Evolutionary conservation across 208 protist genomes (phyloP).

Genomic region (Trypanosoma mega): DNA sequence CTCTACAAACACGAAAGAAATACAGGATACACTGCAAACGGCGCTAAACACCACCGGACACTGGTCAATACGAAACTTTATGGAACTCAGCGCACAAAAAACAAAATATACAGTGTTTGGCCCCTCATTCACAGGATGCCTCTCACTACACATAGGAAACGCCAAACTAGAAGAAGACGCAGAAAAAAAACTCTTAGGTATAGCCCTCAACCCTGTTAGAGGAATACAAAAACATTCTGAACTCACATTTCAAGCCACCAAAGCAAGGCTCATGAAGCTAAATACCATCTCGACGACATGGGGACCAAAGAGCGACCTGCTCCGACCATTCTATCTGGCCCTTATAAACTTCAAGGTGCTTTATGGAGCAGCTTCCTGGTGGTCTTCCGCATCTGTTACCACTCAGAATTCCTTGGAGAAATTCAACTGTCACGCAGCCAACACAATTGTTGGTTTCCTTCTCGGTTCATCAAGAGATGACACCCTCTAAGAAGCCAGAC

Average conservation of each 20-base stretch:
- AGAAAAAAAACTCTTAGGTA: slow-evolving; percentile 11
- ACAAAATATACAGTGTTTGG: slow-evolving; percentile 16
- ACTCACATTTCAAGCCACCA: neutral
- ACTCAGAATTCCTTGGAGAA: neutral
- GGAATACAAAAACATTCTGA: neutral
- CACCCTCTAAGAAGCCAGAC: neutral
- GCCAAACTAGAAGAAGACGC: neutral
- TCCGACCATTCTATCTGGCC: slow-evolving; percentile 7
- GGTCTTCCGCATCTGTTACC: neutral
- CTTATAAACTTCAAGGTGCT: slow-evolving; percentile 4
- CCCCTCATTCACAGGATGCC: no score
- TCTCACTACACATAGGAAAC: no score
- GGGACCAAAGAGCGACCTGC: slow-evolving; percentile 7
- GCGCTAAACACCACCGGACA: neutral
- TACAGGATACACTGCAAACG: slow-evolving; percentile 7
- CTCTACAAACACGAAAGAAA: neutral
- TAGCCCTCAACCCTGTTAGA: slow-evolving; percentile 14
- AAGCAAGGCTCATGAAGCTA: slow-evolving; percentile 2
- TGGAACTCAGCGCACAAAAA: neutral
- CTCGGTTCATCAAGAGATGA: neutral
- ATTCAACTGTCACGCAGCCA: neutral
- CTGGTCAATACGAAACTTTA: slow-evolving; percentile 8
- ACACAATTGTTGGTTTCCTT: slow-evolving; percentile 4
- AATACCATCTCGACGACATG: neutral
- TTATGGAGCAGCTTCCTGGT: slow-evolving; percentile 9